Conservation (phyloP, 768 basidiomycete species). For the Suillus weaverae region DNA sequence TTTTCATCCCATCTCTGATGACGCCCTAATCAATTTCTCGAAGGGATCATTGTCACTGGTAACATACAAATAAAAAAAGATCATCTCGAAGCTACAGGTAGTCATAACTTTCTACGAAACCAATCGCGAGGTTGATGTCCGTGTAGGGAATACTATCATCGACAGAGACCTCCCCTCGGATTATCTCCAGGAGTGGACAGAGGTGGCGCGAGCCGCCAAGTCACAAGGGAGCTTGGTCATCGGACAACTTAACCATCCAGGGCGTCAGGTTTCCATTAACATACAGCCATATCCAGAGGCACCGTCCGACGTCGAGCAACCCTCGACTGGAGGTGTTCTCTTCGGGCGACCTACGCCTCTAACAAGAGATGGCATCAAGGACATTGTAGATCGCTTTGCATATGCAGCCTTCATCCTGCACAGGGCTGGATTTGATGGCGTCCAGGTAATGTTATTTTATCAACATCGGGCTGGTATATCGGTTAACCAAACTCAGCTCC, state of each 20-base stretch:
- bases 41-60: constrained; percentile 34
- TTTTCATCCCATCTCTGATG: neutral
- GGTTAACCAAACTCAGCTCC: constrained; percentile 31
- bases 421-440: constrained; percentile 68
- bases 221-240: constrained; percentile 30
- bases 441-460: constrained; percentile 37
- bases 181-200: constrained; percentile 22
- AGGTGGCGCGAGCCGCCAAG: constrained; percentile 33
- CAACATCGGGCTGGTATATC: neutral
- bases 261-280: constrained; percentile 35
- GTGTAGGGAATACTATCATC: constrained; percentile 32
- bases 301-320: constrained; percentile 35
- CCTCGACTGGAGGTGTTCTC: constrained; percentile 31
- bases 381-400: constrained; percentile 51
- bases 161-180: constrained; percentile 27
- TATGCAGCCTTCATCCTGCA: constrained; percentile 54
- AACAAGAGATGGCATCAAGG: constrained; percentile 47
- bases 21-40: constrained; percentile 7
- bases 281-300: constrained; percentile 37
- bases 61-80: constrained; percentile 37
- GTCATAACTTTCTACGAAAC: neutral
- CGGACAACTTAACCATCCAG: constrained; percentile 35
- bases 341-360: constrained; percentile 38
- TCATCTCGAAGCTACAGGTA: constrained; percentile 35
- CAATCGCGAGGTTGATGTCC: neutral